Conservation (phyloP, 495 filamentous ascomycete genomes). For the Sphaerosporella brunnea region DNA sequence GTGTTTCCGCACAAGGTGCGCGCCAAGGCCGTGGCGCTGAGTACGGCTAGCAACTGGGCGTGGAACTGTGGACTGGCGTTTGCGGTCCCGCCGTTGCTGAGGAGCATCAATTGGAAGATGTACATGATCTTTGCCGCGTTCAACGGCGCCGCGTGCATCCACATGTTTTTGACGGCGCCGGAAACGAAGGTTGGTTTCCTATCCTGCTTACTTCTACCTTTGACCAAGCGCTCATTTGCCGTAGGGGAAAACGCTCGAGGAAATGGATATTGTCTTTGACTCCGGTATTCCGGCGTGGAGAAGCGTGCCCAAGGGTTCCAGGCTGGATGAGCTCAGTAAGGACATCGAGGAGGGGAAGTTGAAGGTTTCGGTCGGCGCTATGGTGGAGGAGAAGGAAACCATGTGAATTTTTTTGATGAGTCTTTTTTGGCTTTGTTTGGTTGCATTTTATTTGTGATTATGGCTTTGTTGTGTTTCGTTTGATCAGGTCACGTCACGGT, state of each 20-base stretch:
- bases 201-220: too few relatives aligned
- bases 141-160: slow-evolving; percentile 37
- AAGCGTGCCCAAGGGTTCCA: slow-evolving; percentile 27
- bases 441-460: neutral
- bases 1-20: slow-evolving; percentile 50
- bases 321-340: slow-evolving; percentile 33
- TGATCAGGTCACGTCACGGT: too few relatives aligned
- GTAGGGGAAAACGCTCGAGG: slow-evolving; percentile 30
- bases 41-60: slow-evolving; percentile 49
- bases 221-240: too few relatives aligned
- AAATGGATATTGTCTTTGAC: slow-evolving; percentile 34
- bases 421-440: neutral
- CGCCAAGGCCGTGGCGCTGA: slow-evolving; percentile 46
- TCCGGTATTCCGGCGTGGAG: slow-evolving; percentile 35
- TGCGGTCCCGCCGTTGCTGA: slow-evolving; percentile 36
- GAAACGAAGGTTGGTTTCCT: slow-evolving; percentile 35
- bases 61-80: slow-evolving; percentile 28
- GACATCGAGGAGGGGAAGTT: slow-evolving; percentile 37
- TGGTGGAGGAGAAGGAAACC: neutral
- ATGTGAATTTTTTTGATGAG: neutral
- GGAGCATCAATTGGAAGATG: slow-evolving; percentile 40
- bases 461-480: neutral
- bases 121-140: slow-evolving; percentile 34
- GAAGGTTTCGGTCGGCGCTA: slow-evolving; percentile 26
- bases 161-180: slow-evolving; percentile 42